phyloP scores from a whole-genome alignment of 345 rosid genomes.

The Citrus hindsii region DNA sequence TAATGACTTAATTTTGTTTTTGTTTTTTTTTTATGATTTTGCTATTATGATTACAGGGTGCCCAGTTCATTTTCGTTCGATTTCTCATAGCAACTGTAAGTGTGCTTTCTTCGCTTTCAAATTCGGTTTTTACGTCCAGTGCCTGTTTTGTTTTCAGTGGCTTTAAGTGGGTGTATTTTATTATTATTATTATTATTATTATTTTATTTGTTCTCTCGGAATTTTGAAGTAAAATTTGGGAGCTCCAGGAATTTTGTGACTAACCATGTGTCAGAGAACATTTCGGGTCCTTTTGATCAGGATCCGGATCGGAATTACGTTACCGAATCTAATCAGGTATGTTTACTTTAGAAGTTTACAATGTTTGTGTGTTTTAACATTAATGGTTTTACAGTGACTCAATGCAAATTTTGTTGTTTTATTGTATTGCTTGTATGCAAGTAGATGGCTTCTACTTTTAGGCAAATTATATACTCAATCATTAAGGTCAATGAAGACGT shows the following conservation, averaged over 20 bases:
- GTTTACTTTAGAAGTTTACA: not conserved
- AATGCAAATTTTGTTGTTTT: not conserved
- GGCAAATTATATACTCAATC: not conserved
- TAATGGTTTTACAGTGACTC: not conserved
- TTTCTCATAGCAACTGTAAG: slow-evolving; percentile 40
- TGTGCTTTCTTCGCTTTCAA: not conserved
- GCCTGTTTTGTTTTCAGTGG: not conserved
- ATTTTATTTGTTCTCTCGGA: not conserved
- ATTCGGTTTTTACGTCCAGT: not conserved
- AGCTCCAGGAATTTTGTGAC: slow-evolving; percentile 34
- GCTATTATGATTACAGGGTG: slow-evolving; percentile 9
- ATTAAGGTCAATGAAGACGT: not conserved
- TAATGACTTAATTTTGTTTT: not conserved
- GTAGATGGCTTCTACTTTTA: not conserved
- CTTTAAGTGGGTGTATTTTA: not conserved
- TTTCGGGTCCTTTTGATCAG: slow-evolving; percentile 35
- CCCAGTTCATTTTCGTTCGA: slow-evolving; percentile 17
- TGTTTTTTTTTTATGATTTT: not conserved
- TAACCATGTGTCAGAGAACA: slow-evolving; percentile 36
- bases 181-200: no score
- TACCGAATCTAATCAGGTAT: slow-evolving; percentile 38
- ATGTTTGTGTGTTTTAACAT: not conserved
- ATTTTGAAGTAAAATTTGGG: slow-evolving; percentile 15
- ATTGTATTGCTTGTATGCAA: not conserved
- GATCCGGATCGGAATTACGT: slow-evolving; percentile 26